phyloP scores from a whole-genome alignment of 345 rosid genomes.

The Corchorus capsularis region DNA sequence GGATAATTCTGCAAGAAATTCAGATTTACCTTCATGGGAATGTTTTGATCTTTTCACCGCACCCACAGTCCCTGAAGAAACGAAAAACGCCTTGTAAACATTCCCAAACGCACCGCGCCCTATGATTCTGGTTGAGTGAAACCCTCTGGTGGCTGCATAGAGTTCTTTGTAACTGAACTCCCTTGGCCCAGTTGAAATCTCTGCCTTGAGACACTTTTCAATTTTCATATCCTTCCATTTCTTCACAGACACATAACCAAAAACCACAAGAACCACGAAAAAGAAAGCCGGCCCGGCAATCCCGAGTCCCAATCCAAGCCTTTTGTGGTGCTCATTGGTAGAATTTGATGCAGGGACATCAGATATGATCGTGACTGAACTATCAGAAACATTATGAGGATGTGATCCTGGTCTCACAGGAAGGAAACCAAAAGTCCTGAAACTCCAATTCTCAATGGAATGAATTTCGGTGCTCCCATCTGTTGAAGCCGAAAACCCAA shows the following conservation, averaged over 20 bases:
- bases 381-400: conserved; percentile 80
- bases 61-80: conserved; percentile 52
- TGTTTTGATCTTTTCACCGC: conserved; percentile 91
- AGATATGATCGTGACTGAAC: conserved; percentile 47
- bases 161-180: conserved; percentile 80
- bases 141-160: conserved; percentile 72
- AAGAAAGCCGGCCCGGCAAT: conserved; percentile 80
- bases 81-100: conserved; percentile 76
- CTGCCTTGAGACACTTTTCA: conserved; percentile 63
- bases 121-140: conserved; percentile 77
- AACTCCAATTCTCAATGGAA: conserved; percentile 73
- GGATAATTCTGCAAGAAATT: conserved; percentile 81
- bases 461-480: conserved; percentile 97
- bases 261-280: conserved; percentile 55
- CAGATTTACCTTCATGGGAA: conserved; percentile 79
- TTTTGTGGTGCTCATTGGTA: conserved; percentile 35
- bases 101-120: conserved; percentile 91
- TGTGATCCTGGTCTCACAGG: conserved; percentile 54
- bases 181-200: conserved; percentile 66
- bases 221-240: conserved; percentile 55
- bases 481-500: conserved; percentile 89
- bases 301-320: conserved; percentile 71
- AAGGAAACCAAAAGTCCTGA: conserved; percentile 62
- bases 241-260: conserved; percentile 64
- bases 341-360: conserved; percentile 41